Evolutionary conservation across 441 rosid genomes (phyloP), one percentile per base, ranked within the genome.

Genomic region (Populus hybrid): DNA sequence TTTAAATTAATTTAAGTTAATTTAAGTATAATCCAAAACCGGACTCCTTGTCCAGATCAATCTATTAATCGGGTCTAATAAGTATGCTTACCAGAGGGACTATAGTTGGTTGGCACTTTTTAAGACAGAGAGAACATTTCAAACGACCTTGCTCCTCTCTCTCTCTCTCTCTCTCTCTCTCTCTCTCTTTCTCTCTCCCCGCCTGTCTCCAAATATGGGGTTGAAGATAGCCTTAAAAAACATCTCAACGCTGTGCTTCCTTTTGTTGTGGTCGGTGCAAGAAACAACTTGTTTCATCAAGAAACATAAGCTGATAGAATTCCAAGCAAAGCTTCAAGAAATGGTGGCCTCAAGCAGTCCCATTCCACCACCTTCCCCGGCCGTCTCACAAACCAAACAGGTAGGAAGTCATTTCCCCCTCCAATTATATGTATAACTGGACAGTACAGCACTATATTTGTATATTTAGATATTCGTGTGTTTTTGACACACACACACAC

Each of bases 321-420:
- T 86, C 66, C 83, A 84, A 79, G 71, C 78, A 36, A 87, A 81
- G 82, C 76, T 90, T 53, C 84, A 78, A 68, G 75, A 77, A 76
- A 79, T 75, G 26, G 73, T 77, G 38, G 29, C 63, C 65, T 7
- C 87, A 74, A 74, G 36, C 33, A 29, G n/a, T 80, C 75, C 85
- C 74, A 40, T 71, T 29, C 79, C 56, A 18, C 72, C 81, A 45
- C 28, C 82, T 26, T 61, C 10, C 35, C 68, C 64, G 4, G 20
- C 59, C 63, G 72, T 80, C 33, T 11, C 81, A 2, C 70, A 59
- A 72, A 56, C 84, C 64, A 84, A 84, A 82, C 81, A 59, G 85
- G 93, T 89, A 64, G 73, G 3, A 38, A 36, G 20, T 28, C 64
- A 50, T 50, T 50, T 45, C 23, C 31, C 7, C 29, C 45, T 71